Base-by-base conservation (phyloP, 2,329 filamentous ascomycete species). In the Microsporum audouinii region DNA sequence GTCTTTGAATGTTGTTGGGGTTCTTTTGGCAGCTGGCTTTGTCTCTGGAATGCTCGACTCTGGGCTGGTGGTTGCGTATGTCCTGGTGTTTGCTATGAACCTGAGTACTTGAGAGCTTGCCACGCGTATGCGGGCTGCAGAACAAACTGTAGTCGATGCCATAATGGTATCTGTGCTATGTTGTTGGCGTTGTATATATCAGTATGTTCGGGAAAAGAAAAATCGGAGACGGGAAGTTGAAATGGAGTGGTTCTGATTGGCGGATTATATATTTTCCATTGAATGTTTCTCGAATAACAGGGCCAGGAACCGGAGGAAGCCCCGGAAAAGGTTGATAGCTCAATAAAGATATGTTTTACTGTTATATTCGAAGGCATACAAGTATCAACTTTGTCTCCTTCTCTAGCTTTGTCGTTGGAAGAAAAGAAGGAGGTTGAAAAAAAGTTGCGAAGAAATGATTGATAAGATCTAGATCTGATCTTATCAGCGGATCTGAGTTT, bases 1-100 rank as follows among this genome's bases (percentile, higher is more conserved):
- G 71, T 87, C 84, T 63, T 75, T 77, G 72, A 88, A 87, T 2
- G 75, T 73, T 12, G 82, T 86, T 34, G 76, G 68, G 45, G 73
- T 75, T 61, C 74, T 58, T 57, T 60, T 63, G 47, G 49, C 87
- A 57, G 68, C 65, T 63, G 68, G 66, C 61, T 65, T 69, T 63
- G 68, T 62, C 55, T 69, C 71, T 61, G 71, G 71, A 64, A 71
- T 72, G 34, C 66, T 56, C 7, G 71, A 68, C 31, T 55, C 51
- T 5, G 55, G 55, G 61, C 71, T 70, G 23, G 73, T 73, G n/a
- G 74, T 76, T 39, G 74, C 74, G 61, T 76, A 76, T 62, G 65
- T 65, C 61, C 74, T 72, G 62, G 64, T 56, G 58, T 61, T 61
- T 10, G 63, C 57, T 4, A 39, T 43, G 34, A 23, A 58, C 47